A percentile compares a stretch with the other conserved stretches of the same genome.
Evolutionary conservation across 495 filamentous ascomycete genomes (phyloP).

Genomic region (Annulohypoxylon bovei): DNA sequence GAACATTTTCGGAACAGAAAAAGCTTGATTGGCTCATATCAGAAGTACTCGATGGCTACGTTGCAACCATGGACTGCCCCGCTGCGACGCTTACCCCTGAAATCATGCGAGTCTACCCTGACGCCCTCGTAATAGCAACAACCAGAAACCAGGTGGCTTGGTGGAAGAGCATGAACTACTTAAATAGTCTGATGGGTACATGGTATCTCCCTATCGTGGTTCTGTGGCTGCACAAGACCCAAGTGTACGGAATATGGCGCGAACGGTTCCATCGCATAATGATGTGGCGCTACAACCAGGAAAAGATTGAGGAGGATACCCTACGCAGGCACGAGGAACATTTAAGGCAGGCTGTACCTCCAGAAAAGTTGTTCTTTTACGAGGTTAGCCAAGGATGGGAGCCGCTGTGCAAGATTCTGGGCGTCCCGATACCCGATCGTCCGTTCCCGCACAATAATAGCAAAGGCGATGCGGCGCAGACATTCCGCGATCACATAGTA

Average conservation of each 20-base stretch:
- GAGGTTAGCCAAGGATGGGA: constrained; percentile 57
- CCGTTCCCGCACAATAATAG: constrained; percentile 53
- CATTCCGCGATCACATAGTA: constrained; percentile 38
- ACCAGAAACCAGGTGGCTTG: constrained; percentile 46
- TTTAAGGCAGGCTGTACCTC: constrained; percentile 47
- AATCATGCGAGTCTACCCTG: constrained; percentile 50
- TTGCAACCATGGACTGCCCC: constrained; percentile 51
- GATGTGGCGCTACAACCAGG: constrained; percentile 44
- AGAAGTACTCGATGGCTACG: constrained; percentile 49
- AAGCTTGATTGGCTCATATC: constrained; percentile 48
- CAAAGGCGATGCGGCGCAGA: constrained; percentile 41
- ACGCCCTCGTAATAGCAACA: constrained; percentile 52
- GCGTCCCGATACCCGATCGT: constrained; percentile 48
- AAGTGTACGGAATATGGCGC: constrained; percentile 45
- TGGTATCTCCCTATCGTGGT: constrained; percentile 50
- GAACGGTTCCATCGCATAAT: constrained; percentile 43
- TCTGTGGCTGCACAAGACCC: constrained; percentile 43
- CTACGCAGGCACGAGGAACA: constrained; percentile 51
- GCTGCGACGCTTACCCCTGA: constrained; percentile 48
- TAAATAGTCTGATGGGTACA: constrained; percentile 44
- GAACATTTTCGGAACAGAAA: constrained; percentile 44
- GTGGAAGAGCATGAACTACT: constrained; percentile 47
- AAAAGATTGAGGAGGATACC: constrained; percentile 45
- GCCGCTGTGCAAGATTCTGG: constrained; percentile 52
- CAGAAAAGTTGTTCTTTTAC: constrained; percentile 56